Evolutionary conservation across 2,329 filamentous ascomycete genomes (phyloP), one percentile per base, ranked within the genome.

Genomic region (Pseudophaeomoniella oleicola): DNA sequence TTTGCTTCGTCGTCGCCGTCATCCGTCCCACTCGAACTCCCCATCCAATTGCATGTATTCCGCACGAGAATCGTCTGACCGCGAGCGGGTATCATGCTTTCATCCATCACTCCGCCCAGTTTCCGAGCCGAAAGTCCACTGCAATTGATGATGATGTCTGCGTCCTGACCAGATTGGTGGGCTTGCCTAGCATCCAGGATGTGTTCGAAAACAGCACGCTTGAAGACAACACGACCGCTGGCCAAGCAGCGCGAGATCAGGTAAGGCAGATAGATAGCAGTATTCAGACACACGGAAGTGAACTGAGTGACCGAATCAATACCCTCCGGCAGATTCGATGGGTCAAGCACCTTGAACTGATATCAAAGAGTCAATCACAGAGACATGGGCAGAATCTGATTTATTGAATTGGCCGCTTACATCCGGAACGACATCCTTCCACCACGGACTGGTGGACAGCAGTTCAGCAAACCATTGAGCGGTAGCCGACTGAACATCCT

Each of bases 221-320:
- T 71, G 49, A 88, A 63, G 1, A 74, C 63, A 4, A 82, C 80
- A 17, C 84, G 82, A 39, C 75, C 72, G 47, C 74, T 75, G 9
- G 32, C 32, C 17, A 81, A 67, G 54, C 84, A 92, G 59, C 90
- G 78, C 1, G 82, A 81, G 0, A 82, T 64, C 0, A 96, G 75
- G 75, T 82, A 94, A 3, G 83, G 75, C 2, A 94, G 73, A 59
- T 94, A 96, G 39, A 94, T 60, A 30, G 81, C 75, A 0, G 83
- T 83, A 60, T 96, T 94, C 55, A 94, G 88, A 60, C 87, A 94
- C 30, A 94, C 78, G 1, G 82, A 88, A 5, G 74, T 84, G 56
- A 90, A 94, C 38, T 70, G 66, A 35, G 74, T 81, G 16, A 76
- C 86, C 9, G 78, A 80, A 41, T 85, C 78, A 37, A 78, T 71